These are phyloP conservation scores for Neurospora terricola DNA, from an alignment of 495 filamentous ascomycete species.

Conservation along the genomic window DNA sequence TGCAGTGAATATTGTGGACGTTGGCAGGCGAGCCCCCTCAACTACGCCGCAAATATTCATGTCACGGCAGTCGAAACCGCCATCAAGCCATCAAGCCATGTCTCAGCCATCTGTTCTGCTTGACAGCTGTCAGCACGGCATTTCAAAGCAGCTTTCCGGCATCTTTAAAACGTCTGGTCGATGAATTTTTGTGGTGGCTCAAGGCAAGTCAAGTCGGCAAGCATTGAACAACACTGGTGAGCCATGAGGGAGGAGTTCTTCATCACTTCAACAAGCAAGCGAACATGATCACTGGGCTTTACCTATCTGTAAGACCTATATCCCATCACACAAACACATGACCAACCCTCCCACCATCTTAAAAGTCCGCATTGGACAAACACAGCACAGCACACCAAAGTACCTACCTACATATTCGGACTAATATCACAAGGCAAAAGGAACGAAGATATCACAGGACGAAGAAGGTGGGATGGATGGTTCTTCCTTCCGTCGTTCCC, in stretches of 20 bases:
- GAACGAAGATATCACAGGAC: not conserved
- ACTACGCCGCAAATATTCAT: not conserved
- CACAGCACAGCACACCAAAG: not conserved
- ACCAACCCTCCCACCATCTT: not conserved
- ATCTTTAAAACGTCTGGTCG: not conserved
- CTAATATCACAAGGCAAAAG: not conserved
- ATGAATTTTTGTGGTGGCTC: not conserved
- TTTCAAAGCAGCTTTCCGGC: not conserved
- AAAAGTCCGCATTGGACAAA: not conserved
- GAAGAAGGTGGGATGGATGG: not conserved
- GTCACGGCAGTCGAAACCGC: not conserved
- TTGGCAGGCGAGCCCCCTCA: not conserved
- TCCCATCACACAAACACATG: not conserved
- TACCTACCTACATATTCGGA: not conserved
- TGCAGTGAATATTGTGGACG: not conserved
- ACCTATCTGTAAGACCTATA: not conserved
- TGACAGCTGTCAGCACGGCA: not conserved
- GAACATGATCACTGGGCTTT: not conserved
- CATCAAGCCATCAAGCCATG: not conserved
- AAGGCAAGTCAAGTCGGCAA: not conserved
- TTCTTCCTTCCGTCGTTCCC: not conserved
- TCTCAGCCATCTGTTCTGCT: not conserved
- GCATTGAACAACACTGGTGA: not conserved
- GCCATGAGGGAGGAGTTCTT: no score
- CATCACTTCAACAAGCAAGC: no score